A percentile compares a stretch with the other conserved stretches of the same genome.
Evolutionary conservation across 2,329 filamentous ascomycete genomes (phyloP).

Genomic region (Orbilia blumenaviensis): DNA sequence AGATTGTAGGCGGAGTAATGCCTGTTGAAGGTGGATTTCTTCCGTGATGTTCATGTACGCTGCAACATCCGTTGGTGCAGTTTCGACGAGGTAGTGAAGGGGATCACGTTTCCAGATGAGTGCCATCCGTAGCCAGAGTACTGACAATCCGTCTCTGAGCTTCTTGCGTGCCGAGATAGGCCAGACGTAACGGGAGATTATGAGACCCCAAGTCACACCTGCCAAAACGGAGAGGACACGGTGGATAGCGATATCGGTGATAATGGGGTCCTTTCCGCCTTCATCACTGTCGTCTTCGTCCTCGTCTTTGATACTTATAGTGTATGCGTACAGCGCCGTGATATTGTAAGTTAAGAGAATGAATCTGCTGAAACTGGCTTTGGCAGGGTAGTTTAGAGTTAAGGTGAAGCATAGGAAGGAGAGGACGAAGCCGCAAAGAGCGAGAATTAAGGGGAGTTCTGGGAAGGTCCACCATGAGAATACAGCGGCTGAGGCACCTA

Average conservation of each 20-base stretch:
- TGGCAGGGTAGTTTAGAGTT: constrained; percentile 80
- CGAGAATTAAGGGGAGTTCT: constrained; percentile 78
- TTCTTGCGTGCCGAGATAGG: constrained; percentile 89
- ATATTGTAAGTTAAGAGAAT: constrained; percentile 97
- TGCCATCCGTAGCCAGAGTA: constrained; percentile 94
- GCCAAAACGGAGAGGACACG: constrained; percentile 84
- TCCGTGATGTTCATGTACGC: constrained; percentile 89
- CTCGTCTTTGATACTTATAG: constrained; percentile 79
- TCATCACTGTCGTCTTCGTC: constrained; percentile 86
- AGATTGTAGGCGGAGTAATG: constrained; percentile 58
- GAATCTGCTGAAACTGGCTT: constrained; percentile 77
- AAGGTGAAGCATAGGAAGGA: constrained; percentile 87
- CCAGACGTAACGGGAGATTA: constrained; percentile 90
- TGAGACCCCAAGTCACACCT: constrained; percentile 89
- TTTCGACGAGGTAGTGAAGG: constrained; percentile 74
- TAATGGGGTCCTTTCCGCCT: constrained; percentile 81
- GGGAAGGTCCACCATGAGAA: constrained; percentile 79
- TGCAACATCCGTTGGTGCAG: constrained; percentile 55
- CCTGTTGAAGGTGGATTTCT: constrained; percentile 79
- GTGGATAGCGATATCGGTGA: constrained; percentile 83
- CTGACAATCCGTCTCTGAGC: constrained; percentile 84
- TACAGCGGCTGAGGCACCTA: constrained; percentile 80
- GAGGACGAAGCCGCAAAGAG: constrained; percentile 81
- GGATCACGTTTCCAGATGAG: constrained; percentile 96
- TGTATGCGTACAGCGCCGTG: constrained; percentile 92